These are phyloP conservation scores for Sanghuangporus baumii DNA, from an alignment of 1,284 basidiomycete species.

Conservation along the genomic window DNA sequence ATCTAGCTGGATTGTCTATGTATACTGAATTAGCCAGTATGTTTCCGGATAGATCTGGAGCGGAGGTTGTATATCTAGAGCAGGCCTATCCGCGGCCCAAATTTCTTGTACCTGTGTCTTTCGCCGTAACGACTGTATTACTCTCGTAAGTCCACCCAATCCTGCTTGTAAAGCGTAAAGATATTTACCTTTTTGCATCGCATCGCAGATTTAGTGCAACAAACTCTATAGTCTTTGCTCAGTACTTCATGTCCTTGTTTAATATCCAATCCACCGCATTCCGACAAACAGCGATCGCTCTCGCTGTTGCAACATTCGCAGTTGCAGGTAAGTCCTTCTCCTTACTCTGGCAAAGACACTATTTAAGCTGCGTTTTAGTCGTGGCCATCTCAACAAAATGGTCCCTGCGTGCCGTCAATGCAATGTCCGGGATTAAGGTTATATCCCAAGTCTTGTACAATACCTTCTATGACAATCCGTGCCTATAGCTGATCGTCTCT, in stretches of 20 bases:
- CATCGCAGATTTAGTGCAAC: slow-evolving; percentile 22
- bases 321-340: slow-evolving; percentile 18
- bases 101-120: slow-evolving; percentile 33
- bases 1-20: slow-evolving; percentile 22
- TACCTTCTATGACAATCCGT: not conserved
- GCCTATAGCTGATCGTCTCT: slow-evolving; percentile 20
- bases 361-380: slow-evolving; percentile 17
- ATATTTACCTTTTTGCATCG: not conserved
- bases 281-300: slow-evolving; percentile 22
- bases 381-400: slow-evolving; percentile 29
- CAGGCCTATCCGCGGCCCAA: slow-evolving; percentile 36
- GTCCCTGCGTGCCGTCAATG: slow-evolving; percentile 26
- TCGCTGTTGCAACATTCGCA: slow-evolving; percentile 23
- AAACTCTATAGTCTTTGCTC: slow-evolving; percentile 26
- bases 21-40: slow-evolving; percentile 27
- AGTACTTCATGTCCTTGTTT: slow-evolving; percentile 25
- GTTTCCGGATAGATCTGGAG: slow-evolving; percentile 42
- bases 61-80: slow-evolving; percentile 42
- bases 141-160: slow-evolving; percentile 27
- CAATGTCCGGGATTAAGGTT: slow-evolving; percentile 26
- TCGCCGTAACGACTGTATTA: slow-evolving; percentile 37
- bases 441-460: slow-evolving; percentile 26
- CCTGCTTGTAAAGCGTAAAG: not conserved
- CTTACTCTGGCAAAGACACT: not conserved
- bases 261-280: slow-evolving; percentile 21